phyloP scores from a whole-genome alignment of 208 protist genomes.

The Tritrichomonas musculus region DNA sequence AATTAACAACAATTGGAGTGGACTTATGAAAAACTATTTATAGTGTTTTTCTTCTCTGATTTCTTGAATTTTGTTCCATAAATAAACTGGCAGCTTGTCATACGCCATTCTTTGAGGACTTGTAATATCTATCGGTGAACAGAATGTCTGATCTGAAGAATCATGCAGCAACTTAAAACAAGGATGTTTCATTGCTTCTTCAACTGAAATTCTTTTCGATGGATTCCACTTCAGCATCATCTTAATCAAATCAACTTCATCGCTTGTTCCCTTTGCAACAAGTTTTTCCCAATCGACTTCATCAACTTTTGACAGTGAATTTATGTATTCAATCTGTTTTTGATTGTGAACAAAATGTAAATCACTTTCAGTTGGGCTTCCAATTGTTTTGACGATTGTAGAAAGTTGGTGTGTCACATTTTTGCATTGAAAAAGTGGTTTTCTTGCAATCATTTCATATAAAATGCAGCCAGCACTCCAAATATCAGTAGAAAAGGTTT shows the following conservation, averaged over 20 bases:
- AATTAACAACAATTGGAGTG: no score
- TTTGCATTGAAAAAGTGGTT: background rate
- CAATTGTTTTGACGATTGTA: background rate
- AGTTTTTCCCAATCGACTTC: no score
- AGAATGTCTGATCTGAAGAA: no score
- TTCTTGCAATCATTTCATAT: background rate
- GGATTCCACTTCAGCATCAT: background rate
- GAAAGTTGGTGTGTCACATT: background rate
- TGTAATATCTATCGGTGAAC: no score
- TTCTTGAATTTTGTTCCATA: no score
- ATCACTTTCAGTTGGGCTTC: background rate
- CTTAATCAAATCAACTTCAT: background rate
- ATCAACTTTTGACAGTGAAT: no score
- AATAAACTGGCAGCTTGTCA: no score
- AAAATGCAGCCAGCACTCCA: conserved; percentile 15
- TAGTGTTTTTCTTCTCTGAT: no score
- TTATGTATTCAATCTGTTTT: background rate
- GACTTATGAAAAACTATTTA: no score
- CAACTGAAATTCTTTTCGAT: background rate
- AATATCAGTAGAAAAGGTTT: no score
- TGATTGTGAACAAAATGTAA: background rate
- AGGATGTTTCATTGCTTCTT: background rate
- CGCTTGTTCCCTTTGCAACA: background rate
- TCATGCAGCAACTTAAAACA: background rate
- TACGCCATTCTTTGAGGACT: no score